Conservation (phyloP, 1,139 yeast genomes). For the Scheffersomyces cryptocercus region DNA sequence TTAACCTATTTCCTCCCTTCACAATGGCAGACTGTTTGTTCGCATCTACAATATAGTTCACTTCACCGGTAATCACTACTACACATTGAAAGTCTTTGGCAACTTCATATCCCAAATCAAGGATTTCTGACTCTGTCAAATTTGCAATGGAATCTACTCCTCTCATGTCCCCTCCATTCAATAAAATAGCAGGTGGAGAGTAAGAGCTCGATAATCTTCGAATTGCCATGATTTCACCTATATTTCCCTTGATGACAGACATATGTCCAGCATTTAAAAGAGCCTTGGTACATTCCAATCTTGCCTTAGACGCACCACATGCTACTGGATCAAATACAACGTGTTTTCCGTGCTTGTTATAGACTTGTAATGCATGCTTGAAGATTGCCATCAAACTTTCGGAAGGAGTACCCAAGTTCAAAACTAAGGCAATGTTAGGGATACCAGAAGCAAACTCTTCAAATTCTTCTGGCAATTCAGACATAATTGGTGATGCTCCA, state of each 20-base stretch:
- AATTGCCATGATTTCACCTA: conserved; percentile 69
- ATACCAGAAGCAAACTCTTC: conserved; percentile 57
- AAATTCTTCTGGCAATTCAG: conserved; percentile 72
- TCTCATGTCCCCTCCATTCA: conserved; percentile 48
- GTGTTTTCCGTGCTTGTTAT: conserved; percentile 59
- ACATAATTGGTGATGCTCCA: conserved; percentile 91
- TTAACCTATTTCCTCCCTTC: conserved; percentile 63
- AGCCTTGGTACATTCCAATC: conserved; percentile 49
- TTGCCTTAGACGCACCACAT: conserved; percentile 73
- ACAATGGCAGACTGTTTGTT: conserved; percentile 19
- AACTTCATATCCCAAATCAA: conserved; percentile 49
- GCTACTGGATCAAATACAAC: conserved; percentile 91
- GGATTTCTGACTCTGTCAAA: conserved; percentile 26
- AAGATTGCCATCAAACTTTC: conserved; percentile 45
- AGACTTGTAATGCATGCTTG: conserved; percentile 54
- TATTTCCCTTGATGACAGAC: conserved; percentile 81
- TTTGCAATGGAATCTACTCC: conserved; percentile 70
- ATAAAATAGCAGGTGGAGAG: conserved; percentile 30
- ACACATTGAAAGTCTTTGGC: conserved; percentile 57
- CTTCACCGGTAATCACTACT: conserved; percentile 66
- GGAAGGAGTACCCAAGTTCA: conserved; percentile 79
- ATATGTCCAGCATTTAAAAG: conserved; percentile 61
- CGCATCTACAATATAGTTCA: conserved; percentile 30
- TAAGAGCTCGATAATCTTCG: conserved; percentile 32
- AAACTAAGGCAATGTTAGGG: conserved; percentile 57